Base-by-base conservation (phyloP, 306 rosid genomes). In the Dryas alaskensis region DNA sequence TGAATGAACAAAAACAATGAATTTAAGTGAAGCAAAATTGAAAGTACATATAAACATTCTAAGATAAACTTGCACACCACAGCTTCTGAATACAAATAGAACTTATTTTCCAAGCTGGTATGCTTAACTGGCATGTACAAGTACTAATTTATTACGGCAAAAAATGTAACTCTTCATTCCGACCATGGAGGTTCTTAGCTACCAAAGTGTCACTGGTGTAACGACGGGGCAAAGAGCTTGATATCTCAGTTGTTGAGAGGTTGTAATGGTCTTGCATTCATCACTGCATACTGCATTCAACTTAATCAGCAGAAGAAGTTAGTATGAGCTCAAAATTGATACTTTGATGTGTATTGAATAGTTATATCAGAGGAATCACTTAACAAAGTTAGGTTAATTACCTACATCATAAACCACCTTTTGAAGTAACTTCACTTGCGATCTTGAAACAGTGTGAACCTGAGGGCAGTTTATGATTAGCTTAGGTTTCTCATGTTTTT, bases 251-350 rank as follows among this genome's bases (percentile, higher is more conserved):
- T 42, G 51, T 83, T 58, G 10, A 76, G 25, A 17, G 75, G 39
- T 63, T 80, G 87, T n/a, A 83, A 60, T 9, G 84, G 87, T 73
- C 87, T 80, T 51, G 87, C 77, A 59, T 76, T 83, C 42, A 46
- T 8, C 73, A 73, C 77, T 3, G 83, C 83, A 45, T n/a, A 74
- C 87, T 83, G 77, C 47, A 62, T 54, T 53, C 16, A n/a, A 14
- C 10, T 46, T 16, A 65, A 60, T 60, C 17, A 45, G 45, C 19
- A 3, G 9, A 65, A 45, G 8, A 49, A 49, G 53, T 40, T 8
- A 64, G 0, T 45, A 44, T 53, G 4, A 14, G 59, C 25, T 19
- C 16, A 60, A 61, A 49, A 49, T 12, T 1, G n/a, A 49, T 12
- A 49, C 1, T 49, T 49, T 49, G 53, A 49, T 49, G 4, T 49